Conservation (phyloP, 805 yeast species). For the Spathaspora passalidarum region DNA sequence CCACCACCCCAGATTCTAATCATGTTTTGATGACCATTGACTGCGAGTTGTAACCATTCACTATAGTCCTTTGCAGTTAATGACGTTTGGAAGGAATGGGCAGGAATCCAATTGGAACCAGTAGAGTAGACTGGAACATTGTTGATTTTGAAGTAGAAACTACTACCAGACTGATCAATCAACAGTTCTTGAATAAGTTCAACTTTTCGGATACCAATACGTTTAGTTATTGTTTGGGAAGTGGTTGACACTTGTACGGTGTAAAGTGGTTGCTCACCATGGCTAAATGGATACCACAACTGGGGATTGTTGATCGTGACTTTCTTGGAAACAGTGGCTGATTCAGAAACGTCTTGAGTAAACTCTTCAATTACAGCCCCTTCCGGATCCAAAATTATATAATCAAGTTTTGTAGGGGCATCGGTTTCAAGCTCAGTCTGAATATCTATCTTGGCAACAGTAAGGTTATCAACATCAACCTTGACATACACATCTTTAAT, state of each 20-base stretch:
- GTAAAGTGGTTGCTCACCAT: conserved; percentile 37
- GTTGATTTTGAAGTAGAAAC: conserved; percentile 44
- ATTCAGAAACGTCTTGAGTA: neutral
- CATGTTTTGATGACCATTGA: conserved; percentile 43
- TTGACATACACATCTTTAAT: conserved; percentile 17
- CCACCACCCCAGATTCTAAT: conserved; percentile 53
- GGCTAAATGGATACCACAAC: conserved; percentile 41
- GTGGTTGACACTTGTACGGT: conserved; percentile 14
- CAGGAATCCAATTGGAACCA: conserved; percentile 52
- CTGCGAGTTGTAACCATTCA: conserved; percentile 31
- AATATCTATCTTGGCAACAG: conserved; percentile 12
- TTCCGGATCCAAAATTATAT: conserved; percentile 13
- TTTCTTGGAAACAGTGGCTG: neutral
- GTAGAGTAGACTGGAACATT: conserved; percentile 32
- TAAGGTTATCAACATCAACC: conserved; percentile 6
- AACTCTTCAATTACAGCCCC: conserved; percentile 7
- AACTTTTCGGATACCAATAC: conserved; percentile 39
- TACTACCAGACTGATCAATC: conserved; percentile 29
- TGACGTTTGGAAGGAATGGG: conserved; percentile 35
- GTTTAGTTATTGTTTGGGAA: conserved; percentile 14
- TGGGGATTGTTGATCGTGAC: conserved; percentile 22
- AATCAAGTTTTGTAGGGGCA: neutral
- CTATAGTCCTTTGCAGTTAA: conserved; percentile 33
- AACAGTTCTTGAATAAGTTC: conserved; percentile 37
- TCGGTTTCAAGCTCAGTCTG: neutral